phyloP scores from a whole-genome alignment of 202 grass and related monocot genomes.

The Schoenoplectus triqueter region DNA sequence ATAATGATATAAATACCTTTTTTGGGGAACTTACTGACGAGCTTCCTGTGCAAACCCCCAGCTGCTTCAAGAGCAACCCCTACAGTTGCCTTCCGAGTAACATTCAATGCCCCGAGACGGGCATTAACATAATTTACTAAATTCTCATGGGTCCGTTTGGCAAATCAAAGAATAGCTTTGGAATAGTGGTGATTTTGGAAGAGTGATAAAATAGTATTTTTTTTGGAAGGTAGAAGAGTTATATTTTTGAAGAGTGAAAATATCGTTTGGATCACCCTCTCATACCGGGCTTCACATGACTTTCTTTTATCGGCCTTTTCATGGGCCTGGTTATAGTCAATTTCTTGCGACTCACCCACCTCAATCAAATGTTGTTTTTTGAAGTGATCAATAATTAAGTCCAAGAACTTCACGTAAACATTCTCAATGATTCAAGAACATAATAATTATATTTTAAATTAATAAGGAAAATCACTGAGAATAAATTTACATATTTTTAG shows the following conservation, averaged over 20 bases:
- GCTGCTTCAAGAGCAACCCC: slow-evolving; percentile 91
- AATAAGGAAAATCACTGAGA: too few relatives aligned
- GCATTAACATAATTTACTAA: slow-evolving; percentile 68
- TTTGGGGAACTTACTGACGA: slow-evolving; percentile 79
- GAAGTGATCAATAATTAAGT: slow-evolving; percentile 76
- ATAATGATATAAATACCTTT: too few relatives aligned
- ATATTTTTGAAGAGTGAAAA: too few relatives aligned
- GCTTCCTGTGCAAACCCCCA: slow-evolving; percentile 90
- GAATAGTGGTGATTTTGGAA: too few relatives aligned
- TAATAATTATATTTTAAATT: too few relatives aligned
- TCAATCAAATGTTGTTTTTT: slow-evolving; percentile 71
- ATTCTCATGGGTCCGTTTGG: too few relatives aligned
- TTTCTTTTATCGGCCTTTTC: slow-evolving; percentile 86
- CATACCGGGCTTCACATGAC: slow-evolving; percentile 57
- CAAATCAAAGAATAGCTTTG: too few relatives aligned
- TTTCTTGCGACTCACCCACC: slow-evolving; percentile 57
- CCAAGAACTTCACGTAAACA: slow-evolving; percentile 71
- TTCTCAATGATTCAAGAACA: slow-evolving; percentile 45
- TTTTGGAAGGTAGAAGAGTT: too few relatives aligned
- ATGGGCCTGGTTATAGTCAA: slow-evolving; percentile 38
- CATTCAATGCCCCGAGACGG: slow-evolving; percentile 64
- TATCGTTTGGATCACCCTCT: slow-evolving; percentile 78
- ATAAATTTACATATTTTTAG: too few relatives aligned
- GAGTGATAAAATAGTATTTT: too few relatives aligned
- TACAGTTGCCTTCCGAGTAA: slow-evolving; percentile 67